Evolutionary conservation across 805 yeast genomes (phyloP).

Genomic region (Yarrowia porcina): DNA sequence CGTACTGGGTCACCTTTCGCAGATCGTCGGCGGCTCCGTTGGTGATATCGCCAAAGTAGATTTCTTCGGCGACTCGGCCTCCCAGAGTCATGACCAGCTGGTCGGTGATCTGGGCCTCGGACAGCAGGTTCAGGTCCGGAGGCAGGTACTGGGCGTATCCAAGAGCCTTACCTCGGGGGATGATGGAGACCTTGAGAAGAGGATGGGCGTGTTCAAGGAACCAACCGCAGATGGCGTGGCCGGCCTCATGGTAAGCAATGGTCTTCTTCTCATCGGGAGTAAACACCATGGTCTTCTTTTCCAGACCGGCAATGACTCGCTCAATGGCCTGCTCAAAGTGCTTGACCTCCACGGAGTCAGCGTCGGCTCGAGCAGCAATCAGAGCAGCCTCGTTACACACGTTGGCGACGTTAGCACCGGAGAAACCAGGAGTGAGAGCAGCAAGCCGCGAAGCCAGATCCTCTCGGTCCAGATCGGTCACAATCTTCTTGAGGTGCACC

Average conservation of each 20-base stretch:
- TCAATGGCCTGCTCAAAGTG: constrained; percentile 97
- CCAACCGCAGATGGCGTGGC: constrained; percentile 99
- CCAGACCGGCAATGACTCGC: constrained; percentile 94
- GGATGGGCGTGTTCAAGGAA: constrained; percentile 88
- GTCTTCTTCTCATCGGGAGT: constrained; percentile 82
- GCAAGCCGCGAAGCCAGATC: constrained; percentile 81
- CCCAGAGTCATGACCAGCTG: constrained; percentile 97
- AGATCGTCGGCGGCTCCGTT: constrained; percentile 97
- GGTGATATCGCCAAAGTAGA: constrained; percentile 87
- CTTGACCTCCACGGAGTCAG: constrained; percentile 60
- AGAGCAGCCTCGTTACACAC: constrained; percentile 96
- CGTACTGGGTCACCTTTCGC: constrained; percentile 91
- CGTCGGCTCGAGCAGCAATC: constrained; percentile 86
- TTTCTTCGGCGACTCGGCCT: constrained; percentile 94
- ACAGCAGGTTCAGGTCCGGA: constrained; percentile 78
- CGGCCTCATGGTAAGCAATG: constrained; percentile 98
- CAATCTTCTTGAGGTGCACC: constrained; percentile 77
- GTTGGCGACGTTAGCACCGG: constrained; percentile 98
- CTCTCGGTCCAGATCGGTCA: constrained; percentile 51
- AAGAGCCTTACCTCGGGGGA: constrained; percentile 94
- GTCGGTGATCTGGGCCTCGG: constrained; percentile 74
- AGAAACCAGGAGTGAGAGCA: constrained; percentile 95
- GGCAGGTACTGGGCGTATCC: constrained; percentile 98
- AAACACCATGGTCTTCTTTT: constrained; percentile 79
- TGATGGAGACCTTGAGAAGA: constrained; percentile 87